These are phyloP conservation scores for Fusarium sarcochroum DNA, from an alignment of 2,329 filamentous ascomycete species.

Conservation along the genomic window DNA sequence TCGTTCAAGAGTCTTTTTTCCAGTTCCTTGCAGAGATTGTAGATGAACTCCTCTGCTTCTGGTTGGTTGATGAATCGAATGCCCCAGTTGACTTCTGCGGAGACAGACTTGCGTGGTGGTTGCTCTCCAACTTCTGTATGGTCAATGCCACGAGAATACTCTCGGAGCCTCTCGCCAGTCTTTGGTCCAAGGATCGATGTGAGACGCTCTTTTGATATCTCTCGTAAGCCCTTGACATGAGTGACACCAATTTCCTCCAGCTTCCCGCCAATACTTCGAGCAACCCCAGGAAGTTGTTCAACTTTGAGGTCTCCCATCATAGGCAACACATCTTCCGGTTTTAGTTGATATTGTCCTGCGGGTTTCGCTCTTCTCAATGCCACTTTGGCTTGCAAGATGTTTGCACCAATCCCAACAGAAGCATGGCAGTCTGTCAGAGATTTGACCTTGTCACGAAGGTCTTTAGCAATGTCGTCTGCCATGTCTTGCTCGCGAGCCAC, in stretches of 20 bases:
- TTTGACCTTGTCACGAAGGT: conserved; percentile 78
- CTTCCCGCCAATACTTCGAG: conserved; percentile 87
- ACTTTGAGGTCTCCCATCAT: conserved; percentile 85
- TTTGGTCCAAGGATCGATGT: conserved; percentile 85
- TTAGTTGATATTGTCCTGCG: conserved; percentile 90
- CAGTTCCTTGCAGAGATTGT: conserved; percentile 87
- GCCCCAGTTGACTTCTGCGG: conserved; percentile 98
- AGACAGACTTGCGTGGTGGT: conserved; percentile 90
- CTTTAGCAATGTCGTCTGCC: conserved; percentile 76
- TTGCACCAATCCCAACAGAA: conserved; percentile 91
- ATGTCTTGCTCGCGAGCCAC: conserved; percentile 84
- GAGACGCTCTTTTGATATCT: conserved; percentile 82
- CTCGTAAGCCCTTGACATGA: conserved; percentile 85
- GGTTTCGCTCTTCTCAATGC: conserved; percentile 94
- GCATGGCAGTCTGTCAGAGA: conserved; percentile 85
- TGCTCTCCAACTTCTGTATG: conserved; percentile 87
- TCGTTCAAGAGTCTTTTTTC: conserved; percentile 85
- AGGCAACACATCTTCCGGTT: conserved; percentile 81
- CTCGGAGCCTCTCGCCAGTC: conserved; percentile 90
- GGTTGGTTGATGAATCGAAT: conserved; percentile 92
- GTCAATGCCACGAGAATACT: conserved; percentile 92
- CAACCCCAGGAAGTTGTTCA: conserved; percentile 90
- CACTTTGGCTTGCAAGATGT: conserved; percentile 92
- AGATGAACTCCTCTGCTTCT: conserved; percentile 94
- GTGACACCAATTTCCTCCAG: conserved; percentile 89